Percentiles rank a stretch among this genome's conserved stretches.
Conservation (phyloP, 169 alveolate species). For the Nephromyces sp. region DNA sequence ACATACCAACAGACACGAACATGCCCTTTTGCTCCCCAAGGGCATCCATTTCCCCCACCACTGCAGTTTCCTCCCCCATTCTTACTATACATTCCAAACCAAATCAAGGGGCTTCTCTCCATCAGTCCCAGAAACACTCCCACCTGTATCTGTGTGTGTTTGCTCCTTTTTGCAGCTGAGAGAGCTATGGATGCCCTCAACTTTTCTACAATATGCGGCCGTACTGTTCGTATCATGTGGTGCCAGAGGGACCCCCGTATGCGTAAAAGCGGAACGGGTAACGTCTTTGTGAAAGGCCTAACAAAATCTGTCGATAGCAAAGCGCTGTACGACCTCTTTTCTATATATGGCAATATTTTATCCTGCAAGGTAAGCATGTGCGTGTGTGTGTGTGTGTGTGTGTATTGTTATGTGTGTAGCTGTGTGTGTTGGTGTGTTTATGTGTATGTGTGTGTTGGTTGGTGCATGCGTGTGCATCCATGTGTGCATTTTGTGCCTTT, state of each 20-base stretch:
- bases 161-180: background rate
- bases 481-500: too few relatives aligned
- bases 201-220: conserved; percentile 78
- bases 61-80: too few relatives aligned
- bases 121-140: too few relatives aligned
- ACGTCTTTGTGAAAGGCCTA: conserved; percentile 85
- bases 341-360: conserved; percentile 82
- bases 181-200: conserved; percentile 81
- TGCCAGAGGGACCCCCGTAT: conserved; percentile 72
- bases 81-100: too few relatives aligned
- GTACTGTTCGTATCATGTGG: conserved; percentile 76
- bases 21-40: too few relatives aligned
- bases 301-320: conserved; percentile 81
- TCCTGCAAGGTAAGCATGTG: conserved; percentile 76
- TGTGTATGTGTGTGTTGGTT: too few relatives aligned
- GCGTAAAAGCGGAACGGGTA: conserved; percentile 82
- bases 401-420: background rate
- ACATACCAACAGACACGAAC: too few relatives aligned
- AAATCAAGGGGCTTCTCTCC: too few relatives aligned
- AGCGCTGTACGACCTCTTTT: conserved; percentile 83
- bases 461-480: too few relatives aligned
- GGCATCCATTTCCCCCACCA: too few relatives aligned
- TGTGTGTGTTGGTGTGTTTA: too few relatives aligned
- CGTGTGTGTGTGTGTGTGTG: too few relatives aligned
- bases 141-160: background rate